Conservation (phyloP, 495 filamentous ascomycete genomes). For the Hypoxylon trugodes region DNA sequence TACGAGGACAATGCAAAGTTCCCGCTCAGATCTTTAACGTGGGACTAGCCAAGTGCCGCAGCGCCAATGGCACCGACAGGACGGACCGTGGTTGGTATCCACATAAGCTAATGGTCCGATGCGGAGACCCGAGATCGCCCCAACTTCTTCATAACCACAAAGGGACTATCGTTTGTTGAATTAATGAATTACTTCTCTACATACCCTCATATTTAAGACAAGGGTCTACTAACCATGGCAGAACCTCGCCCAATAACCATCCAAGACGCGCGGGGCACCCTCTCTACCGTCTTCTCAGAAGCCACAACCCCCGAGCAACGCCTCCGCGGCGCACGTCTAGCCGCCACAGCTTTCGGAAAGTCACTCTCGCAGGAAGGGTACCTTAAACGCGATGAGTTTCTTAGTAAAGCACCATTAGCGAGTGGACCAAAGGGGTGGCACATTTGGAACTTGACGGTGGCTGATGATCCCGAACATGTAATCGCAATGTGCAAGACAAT, state of each 20-base stretch:
- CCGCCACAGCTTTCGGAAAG: conserved; percentile 27
- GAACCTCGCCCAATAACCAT: conserved; percentile 18
- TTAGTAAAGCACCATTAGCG: conserved; percentile 6
- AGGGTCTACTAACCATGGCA: neutral
- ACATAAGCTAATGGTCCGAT: neutral
- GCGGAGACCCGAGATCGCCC: no score
- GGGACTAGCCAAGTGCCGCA: neutral
- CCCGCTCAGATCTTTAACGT: neutral
- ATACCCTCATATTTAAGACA: neutral
- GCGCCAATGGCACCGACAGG: neutral
- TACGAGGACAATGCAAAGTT: neutral
- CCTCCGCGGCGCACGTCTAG: conserved; percentile 19
- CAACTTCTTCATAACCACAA: no score
- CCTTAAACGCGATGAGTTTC: conserved; percentile 19
- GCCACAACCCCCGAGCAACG: conserved; percentile 12
- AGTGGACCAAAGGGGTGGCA: conserved; percentile 20
- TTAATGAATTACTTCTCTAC: neutral
- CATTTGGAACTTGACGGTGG: conserved; percentile 23
- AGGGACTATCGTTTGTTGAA: no score
- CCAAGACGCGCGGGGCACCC: neutral
- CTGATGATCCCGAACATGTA: conserved; percentile 18
- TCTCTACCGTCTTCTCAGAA: conserved; percentile 25
- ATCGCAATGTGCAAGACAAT: conserved; percentile 35
- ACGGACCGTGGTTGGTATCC: neutral
- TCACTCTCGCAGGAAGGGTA: conserved; percentile 6